Base-by-base conservation (phyloP, 169 alveolate species). In the Ophryocystis elektroscirrha region DNA sequence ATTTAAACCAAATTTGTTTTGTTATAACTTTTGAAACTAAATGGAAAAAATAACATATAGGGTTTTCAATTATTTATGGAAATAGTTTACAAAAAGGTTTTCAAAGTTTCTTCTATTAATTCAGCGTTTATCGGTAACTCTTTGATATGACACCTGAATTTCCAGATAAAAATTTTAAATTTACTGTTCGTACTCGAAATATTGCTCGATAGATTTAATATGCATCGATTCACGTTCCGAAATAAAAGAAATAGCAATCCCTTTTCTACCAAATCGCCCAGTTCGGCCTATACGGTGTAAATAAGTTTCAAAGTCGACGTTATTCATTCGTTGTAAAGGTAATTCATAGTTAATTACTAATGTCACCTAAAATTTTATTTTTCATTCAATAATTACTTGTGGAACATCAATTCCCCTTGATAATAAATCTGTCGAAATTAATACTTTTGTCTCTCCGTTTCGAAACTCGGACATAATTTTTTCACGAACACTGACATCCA, bases 401-500 rank as follows among this genome's bases (percentile, higher is more conserved):
- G 95, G 96, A 6, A 91, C 96, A 67, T 93, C 99, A 24, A 91
- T 88, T 32, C 98, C 99, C 63, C 98, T 78, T 1, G 96, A 83
- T 38, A 91, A 72, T 35, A 91, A 83, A 67, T 93, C 98, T 28
- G 98, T 91, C 50, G 97, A 76, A 30, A 93, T 84, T 51, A 93
- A 65, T 44, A 90, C 91, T 71, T 92, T 26, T 51, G 48, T 9
- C 9, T 7, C 9, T n/a, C 9, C 20, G 20, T 5, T 41, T 9
- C 48, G 5, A 5, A 5, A 9, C 9, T 41, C 20, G 37, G 5
- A 5, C 5, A 39, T 5, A 4, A 4, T 7, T 26, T 87, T 44
- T 95, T 76, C 29, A 81, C 87, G 24, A 94, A 95, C 46, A 68
- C 72, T 67, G 91, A 80, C 89, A 46, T 78, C 88, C 95, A 84